Evolutionary conservation across 2,329 filamentous ascomycete genomes (phyloP), one percentile per base, ranked within the genome.

Genomic region (Venturia pyrina): DNA sequence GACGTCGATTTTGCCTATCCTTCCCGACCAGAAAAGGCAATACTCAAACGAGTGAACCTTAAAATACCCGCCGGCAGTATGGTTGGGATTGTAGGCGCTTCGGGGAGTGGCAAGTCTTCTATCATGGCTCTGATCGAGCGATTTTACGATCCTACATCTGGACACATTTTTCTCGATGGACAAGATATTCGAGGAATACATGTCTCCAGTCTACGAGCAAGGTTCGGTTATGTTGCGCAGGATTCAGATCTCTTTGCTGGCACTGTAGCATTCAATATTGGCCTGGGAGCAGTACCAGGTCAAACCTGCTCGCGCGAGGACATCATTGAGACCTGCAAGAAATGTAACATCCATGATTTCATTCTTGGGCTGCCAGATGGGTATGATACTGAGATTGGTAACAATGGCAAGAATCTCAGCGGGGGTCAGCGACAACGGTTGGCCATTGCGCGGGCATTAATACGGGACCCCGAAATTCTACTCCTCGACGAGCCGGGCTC

Each of bases 171-270:
- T 50, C 74, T 80, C 6, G 77, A 79, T 46, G 77, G 76, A 44
- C 69, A 71, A 5, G 72, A 78, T 64, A 67, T 79, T 43, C 73
- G 70, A 17, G 70, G 72, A 46, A 71, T 75, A 53, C 68, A 76
- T 40, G 76, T 78, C 1, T 70, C 72, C 56, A 97, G 91, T 90
- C 73, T 79, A 60, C 72, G 79, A 63, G 73, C 75, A 24, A 72
- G 74, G 15, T 72, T 81, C n/a, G 77, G 75, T 1, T 71, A 81
- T 5, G 79, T 81, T 1, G 73, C 76, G 41, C 79, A 81, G 70
- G 79, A 81, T 59, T 74, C 78, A 1, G 77, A 79, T 66, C 72
- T 81, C 0, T 79, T 80, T 67, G 75, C 77, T 0, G 79, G 78
- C 10, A 76, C 77, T 0, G 75, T 81, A 43, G 70, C 72, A 21